Percentiles rank a stretch among this genome's conserved stretches.
phyloP scores from a whole-genome alignment of 2,329 filamentous ascomycete species.

The Colletotrichum sp. region DNA sequence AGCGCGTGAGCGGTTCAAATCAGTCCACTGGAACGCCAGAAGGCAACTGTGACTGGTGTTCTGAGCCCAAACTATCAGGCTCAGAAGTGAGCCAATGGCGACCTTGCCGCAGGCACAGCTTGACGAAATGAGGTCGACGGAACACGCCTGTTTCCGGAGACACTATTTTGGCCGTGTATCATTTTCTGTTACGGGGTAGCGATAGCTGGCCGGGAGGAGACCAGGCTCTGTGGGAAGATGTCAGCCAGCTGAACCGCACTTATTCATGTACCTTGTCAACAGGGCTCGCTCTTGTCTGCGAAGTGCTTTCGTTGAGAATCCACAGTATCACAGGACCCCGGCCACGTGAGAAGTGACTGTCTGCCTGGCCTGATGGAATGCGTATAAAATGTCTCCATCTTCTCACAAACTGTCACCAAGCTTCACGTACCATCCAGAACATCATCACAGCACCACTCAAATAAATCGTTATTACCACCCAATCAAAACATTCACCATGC shows the following conservation, averaged over 20 bases:
- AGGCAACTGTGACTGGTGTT: too few species aligned
- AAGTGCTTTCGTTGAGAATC: not conserved
- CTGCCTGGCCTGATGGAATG: not conserved
- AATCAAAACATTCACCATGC: not conserved
- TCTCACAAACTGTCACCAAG: not conserved
- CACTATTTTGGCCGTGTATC: not conserved
- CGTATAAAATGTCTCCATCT: not conserved
- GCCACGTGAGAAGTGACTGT: rapidly evolving
- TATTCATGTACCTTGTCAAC: not conserved
- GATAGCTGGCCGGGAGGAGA: not conserved
- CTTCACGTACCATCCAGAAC: rapidly evolving
- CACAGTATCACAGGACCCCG: not conserved
- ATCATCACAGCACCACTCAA: not conserved
- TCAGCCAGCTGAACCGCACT: rapidly evolving
- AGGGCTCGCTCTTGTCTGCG: not conserved
- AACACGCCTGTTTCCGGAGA: not conserved
- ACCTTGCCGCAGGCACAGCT: too few species aligned
- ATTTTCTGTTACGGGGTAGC: too few species aligned
- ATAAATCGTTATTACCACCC: rapidly evolving
- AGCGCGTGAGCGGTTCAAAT: rapidly evolving
- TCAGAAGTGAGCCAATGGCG: rapidly evolving
- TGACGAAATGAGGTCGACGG: too few species aligned
- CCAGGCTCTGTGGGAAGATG: not conserved
- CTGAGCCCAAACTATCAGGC: too few species aligned
- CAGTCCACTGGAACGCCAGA: too few species aligned